Percentiles rank a stretch among this genome's conserved stretches.
Conservation (phyloP, 2,329 filamentous ascomycete species). For the Aureobasidium sp. region DNA sequence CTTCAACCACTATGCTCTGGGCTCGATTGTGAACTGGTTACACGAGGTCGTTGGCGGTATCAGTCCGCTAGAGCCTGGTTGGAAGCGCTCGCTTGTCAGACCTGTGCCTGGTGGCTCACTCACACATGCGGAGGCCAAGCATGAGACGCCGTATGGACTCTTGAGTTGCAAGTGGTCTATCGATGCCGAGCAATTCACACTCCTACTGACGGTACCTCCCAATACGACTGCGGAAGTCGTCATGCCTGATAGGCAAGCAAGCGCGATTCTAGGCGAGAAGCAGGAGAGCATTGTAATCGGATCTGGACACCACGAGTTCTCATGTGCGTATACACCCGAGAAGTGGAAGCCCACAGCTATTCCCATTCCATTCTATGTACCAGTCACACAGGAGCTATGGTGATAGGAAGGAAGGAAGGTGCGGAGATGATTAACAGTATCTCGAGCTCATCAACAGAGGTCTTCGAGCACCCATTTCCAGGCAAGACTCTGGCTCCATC, state of each 20-base stretch:
- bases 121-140: slow-evolving; percentile 33
- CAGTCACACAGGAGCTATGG: neutral
- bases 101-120: slow-evolving; percentile 39
- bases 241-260: slow-evolving; percentile 18
- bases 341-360: slow-evolving; percentile 75
- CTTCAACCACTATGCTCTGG: slow-evolving; percentile 59
- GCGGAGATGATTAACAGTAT: no score
- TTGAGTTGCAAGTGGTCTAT: slow-evolving; percentile 33
- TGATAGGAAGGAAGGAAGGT: neutral
- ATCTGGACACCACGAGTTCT: slow-evolving; percentile 19
- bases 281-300: slow-evolving; percentile 17
- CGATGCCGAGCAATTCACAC: slow-evolving; percentile 20
- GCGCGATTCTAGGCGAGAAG: slow-evolving; percentile 3
- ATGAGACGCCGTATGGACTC: slow-evolving; percentile 37
- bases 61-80: slow-evolving; percentile 44
- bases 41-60: slow-evolving; percentile 50
- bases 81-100: slow-evolving; percentile 42
- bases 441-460: no score
- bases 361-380: neutral
- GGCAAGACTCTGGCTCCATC: no score
- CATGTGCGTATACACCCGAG: slow-evolving; percentile 43
- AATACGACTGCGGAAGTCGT: slow-evolving; percentile 22
- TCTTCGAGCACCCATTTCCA: no score
- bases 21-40: slow-evolving; percentile 55
- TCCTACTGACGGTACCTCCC: slow-evolving; percentile 12